phyloP scores from a whole-genome alignment of 1,284 basidiomycete genomes.

The Ganoderma meredithae region DNA sequence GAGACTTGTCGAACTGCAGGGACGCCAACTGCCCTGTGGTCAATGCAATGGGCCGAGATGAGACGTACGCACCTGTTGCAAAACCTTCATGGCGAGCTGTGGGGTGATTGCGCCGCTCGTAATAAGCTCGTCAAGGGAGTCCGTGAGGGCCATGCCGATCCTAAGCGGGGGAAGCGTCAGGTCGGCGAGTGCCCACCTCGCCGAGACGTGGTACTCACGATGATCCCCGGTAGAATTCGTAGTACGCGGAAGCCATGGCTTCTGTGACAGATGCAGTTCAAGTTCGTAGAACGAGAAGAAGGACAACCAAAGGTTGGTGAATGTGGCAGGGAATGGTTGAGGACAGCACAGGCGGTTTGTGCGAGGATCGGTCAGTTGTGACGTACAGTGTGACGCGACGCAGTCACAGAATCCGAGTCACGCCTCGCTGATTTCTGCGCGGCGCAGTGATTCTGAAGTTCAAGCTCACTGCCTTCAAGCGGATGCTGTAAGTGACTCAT shows the following conservation, averaged over 20 bases:
- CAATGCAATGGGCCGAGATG: neutral
- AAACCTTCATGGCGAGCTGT: conserved; percentile 95
- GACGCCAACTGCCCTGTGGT: neutral
- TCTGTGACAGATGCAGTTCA: neutral
- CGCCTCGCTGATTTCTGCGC: too few species aligned
- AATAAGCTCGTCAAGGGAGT: conserved; percentile 98
- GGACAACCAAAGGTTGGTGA: neutral
- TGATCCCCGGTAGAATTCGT: conserved; percentile 90
- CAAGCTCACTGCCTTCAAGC: too few species aligned
- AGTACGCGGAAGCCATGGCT: conserved; percentile 82
- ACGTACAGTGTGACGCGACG: too few species aligned
- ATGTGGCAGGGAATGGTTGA: conserved; percentile 7
- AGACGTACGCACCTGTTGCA: conserved; percentile 82
- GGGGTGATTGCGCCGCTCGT: conserved; percentile 97
- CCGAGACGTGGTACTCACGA: conserved; percentile 64
- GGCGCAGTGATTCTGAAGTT: too few species aligned
- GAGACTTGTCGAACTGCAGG: conserved; percentile 90
- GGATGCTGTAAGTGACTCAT: too few species aligned
- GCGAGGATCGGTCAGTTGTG: too few species aligned
- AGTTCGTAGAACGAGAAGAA: neutral
- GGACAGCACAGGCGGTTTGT: neutral
- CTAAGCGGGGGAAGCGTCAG: conserved; percentile 52
- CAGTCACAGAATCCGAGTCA: too few species aligned
- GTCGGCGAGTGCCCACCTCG: conserved; percentile 16
- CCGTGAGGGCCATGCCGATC: conserved; percentile 97